phyloP scores from a whole-genome alignment of 2,329 filamentous ascomycete genomes.

The Phialophora verrucosa region DNA sequence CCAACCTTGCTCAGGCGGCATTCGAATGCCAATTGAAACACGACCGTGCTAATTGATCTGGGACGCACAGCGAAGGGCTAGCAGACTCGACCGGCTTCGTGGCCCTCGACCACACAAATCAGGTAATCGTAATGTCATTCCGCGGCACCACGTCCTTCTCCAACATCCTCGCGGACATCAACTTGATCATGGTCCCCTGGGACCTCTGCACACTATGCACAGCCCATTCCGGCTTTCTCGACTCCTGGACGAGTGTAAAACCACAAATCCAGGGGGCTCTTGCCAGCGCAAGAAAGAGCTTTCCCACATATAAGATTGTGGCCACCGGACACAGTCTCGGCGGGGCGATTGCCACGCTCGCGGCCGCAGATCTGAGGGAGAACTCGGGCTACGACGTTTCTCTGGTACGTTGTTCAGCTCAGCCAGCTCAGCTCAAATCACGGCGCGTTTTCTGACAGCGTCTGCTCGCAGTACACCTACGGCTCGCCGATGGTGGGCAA shows the following conservation, averaged over 20 bases:
- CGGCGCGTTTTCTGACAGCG: conserved; percentile 9
- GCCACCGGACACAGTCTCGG: conserved; percentile 60
- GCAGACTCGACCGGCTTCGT: conserved; percentile 56
- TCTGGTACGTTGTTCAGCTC: conserved; percentile 45
- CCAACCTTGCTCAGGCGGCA: neutral
- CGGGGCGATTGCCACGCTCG: conserved; percentile 57
- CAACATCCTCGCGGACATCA: conserved; percentile 44
- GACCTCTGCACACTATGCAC: conserved; percentile 53
- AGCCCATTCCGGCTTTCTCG: conserved; percentile 56
- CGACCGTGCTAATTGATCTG: neutral
- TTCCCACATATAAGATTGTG: conserved; percentile 53
- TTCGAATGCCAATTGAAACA: neutral
- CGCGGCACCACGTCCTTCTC: conserved; percentile 43
- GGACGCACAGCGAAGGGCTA: conserved; percentile 39
- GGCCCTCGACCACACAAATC: conserved; percentile 53
- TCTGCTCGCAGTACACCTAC: conserved; percentile 47
- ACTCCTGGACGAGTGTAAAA: conserved; percentile 51
- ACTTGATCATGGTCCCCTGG: conserved; percentile 42
- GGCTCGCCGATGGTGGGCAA: conserved; percentile 53
- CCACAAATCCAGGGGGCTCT: conserved; percentile 49
- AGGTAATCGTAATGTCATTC: conserved; percentile 45
- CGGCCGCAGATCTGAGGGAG: conserved; percentile 52
- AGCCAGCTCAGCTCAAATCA: neutral
- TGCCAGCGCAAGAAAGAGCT: conserved; percentile 42
- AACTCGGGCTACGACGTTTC: conserved; percentile 49